A percentile compares a stretch with the other conserved stretches of the same genome.
phyloP scores from a whole-genome alignment of 2,329 filamentous ascomycete genomes.

The Trichophyton simii region DNA sequence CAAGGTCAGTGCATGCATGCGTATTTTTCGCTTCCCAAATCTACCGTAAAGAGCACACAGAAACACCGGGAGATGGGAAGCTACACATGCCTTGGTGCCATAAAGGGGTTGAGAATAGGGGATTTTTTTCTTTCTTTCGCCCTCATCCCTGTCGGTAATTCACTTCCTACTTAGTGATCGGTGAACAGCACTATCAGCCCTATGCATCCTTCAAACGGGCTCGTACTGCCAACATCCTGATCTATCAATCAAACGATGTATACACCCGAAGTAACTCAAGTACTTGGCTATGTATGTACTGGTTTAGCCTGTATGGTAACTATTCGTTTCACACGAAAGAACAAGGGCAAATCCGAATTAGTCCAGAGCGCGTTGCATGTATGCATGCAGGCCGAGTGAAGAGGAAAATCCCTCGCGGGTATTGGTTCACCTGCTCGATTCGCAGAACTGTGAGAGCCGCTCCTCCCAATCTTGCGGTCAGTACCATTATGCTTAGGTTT shows the following conservation, averaged over 20 bases:
- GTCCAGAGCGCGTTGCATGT: neutral
- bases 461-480: neutral
- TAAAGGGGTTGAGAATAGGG: neutral
- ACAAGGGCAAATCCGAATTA: neutral
- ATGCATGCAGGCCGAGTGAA: neutral
- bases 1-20: no score
- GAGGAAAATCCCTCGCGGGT: neutral
- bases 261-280: neutral
- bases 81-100: neutral
- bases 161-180: no score
- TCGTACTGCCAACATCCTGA: neutral
- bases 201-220: neutral
- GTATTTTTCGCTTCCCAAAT: no score
- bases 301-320: neutral
- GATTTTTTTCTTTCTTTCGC: neutral
- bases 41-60: no score
- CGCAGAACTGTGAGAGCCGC: neutral
- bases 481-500: neutral
- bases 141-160: neutral
- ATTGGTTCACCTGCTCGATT: neutral
- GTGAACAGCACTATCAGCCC: neutral
- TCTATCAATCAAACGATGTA: neutral
- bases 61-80: no score
- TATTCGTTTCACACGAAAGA: neutral
- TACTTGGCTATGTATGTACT: neutral